A percentile compares a stretch with the other conserved stretches of the same genome.
Evolutionary conservation across 148 eudicot species (phyloP).

Genomic region (Beta vulgaris): DNA sequence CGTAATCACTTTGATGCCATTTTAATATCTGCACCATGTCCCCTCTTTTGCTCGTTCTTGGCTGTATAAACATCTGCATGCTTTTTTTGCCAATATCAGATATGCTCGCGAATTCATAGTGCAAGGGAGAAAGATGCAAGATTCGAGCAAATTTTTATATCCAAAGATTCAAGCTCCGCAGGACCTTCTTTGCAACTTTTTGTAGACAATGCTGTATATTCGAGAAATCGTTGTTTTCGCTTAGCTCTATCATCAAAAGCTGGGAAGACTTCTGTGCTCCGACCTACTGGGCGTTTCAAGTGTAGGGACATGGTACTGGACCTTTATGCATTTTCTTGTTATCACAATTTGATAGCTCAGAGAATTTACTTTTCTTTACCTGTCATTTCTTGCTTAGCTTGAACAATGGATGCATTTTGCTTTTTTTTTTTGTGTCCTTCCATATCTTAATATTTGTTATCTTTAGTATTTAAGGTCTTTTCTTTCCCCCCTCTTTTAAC

Average conservation of each 20-base stretch:
- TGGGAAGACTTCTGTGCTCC: conserved; percentile 81
- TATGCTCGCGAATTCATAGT: conserved; percentile 64
- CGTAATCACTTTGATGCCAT: neutral
- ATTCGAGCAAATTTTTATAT: conserved; percentile 56
- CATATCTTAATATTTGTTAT: neutral
- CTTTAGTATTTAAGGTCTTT: neutral
- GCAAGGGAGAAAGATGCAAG: conserved; percentile 53
- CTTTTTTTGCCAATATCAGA: conserved; percentile 37
- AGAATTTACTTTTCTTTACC: neutral
- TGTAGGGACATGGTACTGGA: conserved; percentile 73
- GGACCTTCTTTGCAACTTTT: conserved; percentile 56
- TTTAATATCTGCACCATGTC: conserved; percentile 6
- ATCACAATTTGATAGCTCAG: neutral
- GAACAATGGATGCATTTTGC: neutral
- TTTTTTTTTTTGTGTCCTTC: neutral
- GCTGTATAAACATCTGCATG: neutral
- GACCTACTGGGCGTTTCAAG: conserved; percentile 85
- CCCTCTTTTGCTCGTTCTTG: neutral
- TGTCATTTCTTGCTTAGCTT: neutral
- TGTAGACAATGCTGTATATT: conserved; percentile 90
- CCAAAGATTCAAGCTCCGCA: conserved; percentile 61
- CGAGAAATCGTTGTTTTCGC: conserved; percentile 97
- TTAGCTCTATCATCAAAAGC: conserved; percentile 93
- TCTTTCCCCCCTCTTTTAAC: conserved; percentile 10
- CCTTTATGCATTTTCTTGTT: conserved; percentile 13